Conservation (phyloP, 176 grass and related monocot genomes). For the Raddia distichophylla region DNA sequence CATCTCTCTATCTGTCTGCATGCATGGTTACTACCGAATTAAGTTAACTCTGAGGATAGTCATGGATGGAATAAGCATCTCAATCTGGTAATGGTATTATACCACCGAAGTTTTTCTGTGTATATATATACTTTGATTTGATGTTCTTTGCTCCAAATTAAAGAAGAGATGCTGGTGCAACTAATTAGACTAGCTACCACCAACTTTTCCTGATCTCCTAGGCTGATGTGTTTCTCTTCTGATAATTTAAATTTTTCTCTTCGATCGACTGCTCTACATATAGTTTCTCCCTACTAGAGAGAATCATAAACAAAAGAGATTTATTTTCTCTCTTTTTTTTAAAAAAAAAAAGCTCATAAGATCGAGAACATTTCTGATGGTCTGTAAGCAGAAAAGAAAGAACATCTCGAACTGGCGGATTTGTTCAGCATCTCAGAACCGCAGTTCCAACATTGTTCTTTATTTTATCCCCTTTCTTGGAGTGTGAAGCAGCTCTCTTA, state of each 20-base stretch:
- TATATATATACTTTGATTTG: constrained; percentile 1
- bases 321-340: neutral
- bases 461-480: constrained; percentile 32
- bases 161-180: constrained; percentile 29
- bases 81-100: constrained; percentile 11
- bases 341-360: neutral
- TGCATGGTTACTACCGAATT: neutral
- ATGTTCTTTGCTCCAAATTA: constrained; percentile 22
- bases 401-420: neutral
- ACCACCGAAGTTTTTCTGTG: neutral
- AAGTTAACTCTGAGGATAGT: neutral
- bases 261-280: neutral
- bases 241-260: neutral
- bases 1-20: neutral
- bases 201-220: neutral
- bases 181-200: constrained; percentile 16
- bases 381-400: too few relatives aligned
- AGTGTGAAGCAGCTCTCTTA: constrained; percentile 3
- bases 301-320: neutral
- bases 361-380: neutral
- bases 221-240: neutral
- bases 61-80: constrained; percentile 24
- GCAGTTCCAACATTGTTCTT: neutral
- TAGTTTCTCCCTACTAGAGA: neutral
- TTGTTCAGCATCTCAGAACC: constrained; percentile 15